Base-by-base conservation (phyloP, 352 stramenopile species). In the Globisporangium cederbergense region DNA sequence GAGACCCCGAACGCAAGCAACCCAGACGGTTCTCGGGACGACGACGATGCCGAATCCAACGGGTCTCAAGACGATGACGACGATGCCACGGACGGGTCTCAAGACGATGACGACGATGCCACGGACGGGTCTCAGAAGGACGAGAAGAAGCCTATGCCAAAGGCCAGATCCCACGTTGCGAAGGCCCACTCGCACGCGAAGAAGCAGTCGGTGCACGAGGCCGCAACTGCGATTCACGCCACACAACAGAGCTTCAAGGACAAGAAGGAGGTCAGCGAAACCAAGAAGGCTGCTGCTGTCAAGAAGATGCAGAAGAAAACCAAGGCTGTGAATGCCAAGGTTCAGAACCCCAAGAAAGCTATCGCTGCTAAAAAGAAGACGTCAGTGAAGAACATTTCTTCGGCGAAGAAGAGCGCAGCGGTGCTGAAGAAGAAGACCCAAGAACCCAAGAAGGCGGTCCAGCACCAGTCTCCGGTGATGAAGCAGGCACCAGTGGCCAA, bases 21-120 rank as follows among this genome's bases (percentile, higher is more conserved):
- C 16, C 6, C 43, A 8, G 8, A 30, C n/a, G 9, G 46, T 2
- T 52, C 46, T 16, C 46, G 32, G 8, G 46, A 52, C 8, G 32
- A 20, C 20, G 63, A 59, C 46, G 63, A 65, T 45, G 45, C 66
- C 13, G 46, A 56, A 66, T 14, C 10, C 30, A 32, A 61, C 22
- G 14, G 58, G 56, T 66, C 53, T 40, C 30, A 64, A 66, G 56
- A 61, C 57, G 38, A 50, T 20, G 40, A 28, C 56, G 18, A 18
- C 25, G 30, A 55, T 25, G 10, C 64, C 6, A 45, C 57, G 14
- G 20, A 34, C 32, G 50, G 13, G 0, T 30, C 16, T 34, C 47
- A 53, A 10, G 20, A 54, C 16, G 47, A 34, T 5, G 47, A 54
- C 11, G 11, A 34, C 47, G 47, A 54, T n/a, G 47, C 47, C 9